A percentile compares a stretch with the other conserved stretches of the same genome.
phyloP scores from a whole-genome alignment of 257 asterid species.

The Solanum raphanifolium region DNA sequence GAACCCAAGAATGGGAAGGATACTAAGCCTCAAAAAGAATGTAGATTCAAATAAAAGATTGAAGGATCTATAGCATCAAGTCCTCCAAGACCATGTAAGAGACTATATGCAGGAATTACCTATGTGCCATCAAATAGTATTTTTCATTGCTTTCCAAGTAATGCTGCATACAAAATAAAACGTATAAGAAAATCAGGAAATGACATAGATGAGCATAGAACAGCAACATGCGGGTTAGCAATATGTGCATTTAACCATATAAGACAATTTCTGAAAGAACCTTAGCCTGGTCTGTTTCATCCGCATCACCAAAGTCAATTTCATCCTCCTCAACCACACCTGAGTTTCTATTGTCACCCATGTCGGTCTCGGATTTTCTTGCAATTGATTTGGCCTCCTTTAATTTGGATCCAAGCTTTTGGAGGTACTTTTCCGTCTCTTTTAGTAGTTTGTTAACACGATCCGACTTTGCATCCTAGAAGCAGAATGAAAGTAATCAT shows the following conservation, averaged over 20 bases:
- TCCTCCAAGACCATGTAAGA: slow-evolving; percentile 2
- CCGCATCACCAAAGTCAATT: slow-evolving; percentile 52
- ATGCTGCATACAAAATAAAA: slow-evolving; percentile 57
- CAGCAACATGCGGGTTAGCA: background rate
- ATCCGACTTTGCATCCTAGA: slow-evolving; percentile 95
- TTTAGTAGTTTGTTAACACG: slow-evolving; percentile 84
- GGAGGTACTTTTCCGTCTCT: slow-evolving; percentile 96
- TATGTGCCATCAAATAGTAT: slow-evolving; percentile 97
- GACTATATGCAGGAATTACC: slow-evolving; percentile 37
- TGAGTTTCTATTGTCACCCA: slow-evolving; percentile 44
- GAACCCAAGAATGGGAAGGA: background rate
- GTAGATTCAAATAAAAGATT: background rate
- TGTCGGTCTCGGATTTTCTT: slow-evolving; percentile 61
- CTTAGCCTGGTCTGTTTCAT: slow-evolving; percentile 96
- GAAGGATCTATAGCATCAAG: background rate
- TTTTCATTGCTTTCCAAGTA: slow-evolving; percentile 99
- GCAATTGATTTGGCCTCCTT: slow-evolving; percentile 78
- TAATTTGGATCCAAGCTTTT: slow-evolving; percentile 83
- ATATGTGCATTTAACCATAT: background rate
- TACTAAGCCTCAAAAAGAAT: background rate
- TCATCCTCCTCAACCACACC: slow-evolving; percentile 57
- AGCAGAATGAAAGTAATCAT: slow-evolving; percentile 11
- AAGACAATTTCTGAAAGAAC: slow-evolving; percentile 20
- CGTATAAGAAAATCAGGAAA: background rate
- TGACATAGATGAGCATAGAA: slow-evolving; percentile 4